Evolutionary conservation across 345 rosid species (phyloP).

Genomic region (Eutrema yunnanense): DNA sequence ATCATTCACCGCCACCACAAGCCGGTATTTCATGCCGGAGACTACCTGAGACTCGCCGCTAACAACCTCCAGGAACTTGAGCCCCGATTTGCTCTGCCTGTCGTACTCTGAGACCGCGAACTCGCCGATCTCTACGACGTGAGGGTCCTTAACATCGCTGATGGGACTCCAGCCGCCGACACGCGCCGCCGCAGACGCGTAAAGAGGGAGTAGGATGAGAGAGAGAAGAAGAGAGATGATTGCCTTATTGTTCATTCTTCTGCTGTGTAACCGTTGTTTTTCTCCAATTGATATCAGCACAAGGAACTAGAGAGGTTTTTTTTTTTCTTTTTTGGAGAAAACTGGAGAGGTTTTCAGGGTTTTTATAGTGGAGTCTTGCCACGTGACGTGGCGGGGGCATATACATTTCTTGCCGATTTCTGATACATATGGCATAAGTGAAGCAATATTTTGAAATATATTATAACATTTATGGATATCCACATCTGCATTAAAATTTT

Average conservation of each 20-base stretch:
- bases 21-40: constrained; percentile 44
- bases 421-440: neutral
- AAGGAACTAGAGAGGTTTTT: no score
- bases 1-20: constrained; percentile 20
- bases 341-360: neutral
- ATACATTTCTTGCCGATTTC: neutral
- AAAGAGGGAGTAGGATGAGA: neutral
- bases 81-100: neutral
- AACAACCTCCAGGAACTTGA: constrained; percentile 33
- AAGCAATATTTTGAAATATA: neutral
- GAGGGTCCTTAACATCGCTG: constrained; percentile 30
- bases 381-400: neutral
- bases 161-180: constrained; percentile 54
- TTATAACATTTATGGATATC: neutral
- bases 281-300: neutral
- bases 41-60: constrained; percentile 53
- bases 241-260: neutral
- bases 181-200: constrained; percentile 2
- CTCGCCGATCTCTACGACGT: constrained; percentile 42
- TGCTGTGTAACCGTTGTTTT: neutral
- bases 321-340: no score
- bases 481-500: no score
- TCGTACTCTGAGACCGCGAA: constrained; percentile 45
- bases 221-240: neutral
- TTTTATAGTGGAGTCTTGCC: neutral